Base-by-base conservation (phyloP, 169 alveolate species). In the Babesia ovis region DNA sequence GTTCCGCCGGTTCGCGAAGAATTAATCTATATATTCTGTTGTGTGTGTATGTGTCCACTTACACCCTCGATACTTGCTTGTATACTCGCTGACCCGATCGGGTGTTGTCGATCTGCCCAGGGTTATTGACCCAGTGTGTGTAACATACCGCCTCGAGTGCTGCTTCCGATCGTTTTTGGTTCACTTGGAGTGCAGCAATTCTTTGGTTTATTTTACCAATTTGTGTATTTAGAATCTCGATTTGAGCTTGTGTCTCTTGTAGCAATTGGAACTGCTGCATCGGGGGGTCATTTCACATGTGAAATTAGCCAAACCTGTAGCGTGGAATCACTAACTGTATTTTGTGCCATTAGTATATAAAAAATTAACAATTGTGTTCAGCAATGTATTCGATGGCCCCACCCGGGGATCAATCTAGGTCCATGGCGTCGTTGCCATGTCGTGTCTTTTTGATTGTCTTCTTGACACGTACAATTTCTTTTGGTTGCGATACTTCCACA, bases 31-130 rank as follows among this genome's bases (percentile, higher is more conserved):
- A 68, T 0, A 12, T 9, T 0, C 37, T 0, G 14, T n/a, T 22
- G 18, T 32, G 12, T 29, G 4, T 11, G 2, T 9, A 16, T 12
- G 20, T 2, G 11, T 32, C n/a, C 22, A 67, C 75, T 5, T 68
- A 77, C 88, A 80, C 50, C 11, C 83, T n/a, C 14, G 88, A 69
- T 54, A 70, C 88, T 51, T 80, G 88, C 69, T 80, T 80, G 58
- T 80, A 80, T 3, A 80, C 88, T 29, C 61, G 25, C 41, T 53
- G 58, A 46, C 51, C 77, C 42, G 64, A 27, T 34, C 58, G 48
- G 51, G 81, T 54, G 41, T 58, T 45, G 32, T 69, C 53, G 3
- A 77, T 67, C 86, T 77, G 68, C 58, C 34, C 29, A 50, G 29
- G 4, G 34, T 66, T 68, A 8, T 18, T 31, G n/a, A 31, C n/a